phyloP scores from a whole-genome alignment of 2,329 filamentous ascomycete species.

The Colletotrichum lupini region DNA sequence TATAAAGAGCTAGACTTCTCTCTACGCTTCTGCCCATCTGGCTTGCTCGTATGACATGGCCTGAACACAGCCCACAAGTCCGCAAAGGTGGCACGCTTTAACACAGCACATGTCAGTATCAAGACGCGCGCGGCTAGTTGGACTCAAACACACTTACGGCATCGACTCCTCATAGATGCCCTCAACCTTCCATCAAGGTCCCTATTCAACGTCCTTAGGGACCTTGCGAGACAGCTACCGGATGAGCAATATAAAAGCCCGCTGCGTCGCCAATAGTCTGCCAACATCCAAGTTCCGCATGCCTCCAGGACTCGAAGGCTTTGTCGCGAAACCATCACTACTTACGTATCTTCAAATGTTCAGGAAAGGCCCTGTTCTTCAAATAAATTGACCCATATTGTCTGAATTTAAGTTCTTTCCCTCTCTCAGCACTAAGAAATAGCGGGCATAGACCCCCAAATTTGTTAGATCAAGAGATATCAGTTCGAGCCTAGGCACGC shows the following conservation, averaged over 20 bases:
- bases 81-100: too few species aligned
- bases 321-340: neutral
- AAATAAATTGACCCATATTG: neutral
- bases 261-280: neutral
- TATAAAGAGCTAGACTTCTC: too few species aligned
- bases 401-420: neutral
- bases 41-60: too few species aligned
- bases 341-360: neutral
- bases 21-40: too few species aligned
- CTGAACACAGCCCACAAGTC: too few species aligned
- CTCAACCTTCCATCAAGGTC: neutral
- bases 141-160: too few species aligned
- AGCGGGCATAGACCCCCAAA: neutral
- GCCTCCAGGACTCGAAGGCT: neutral
- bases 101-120: too few species aligned
- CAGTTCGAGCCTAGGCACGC: constrained; percentile 12
- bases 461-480: neutral
- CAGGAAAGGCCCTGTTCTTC: neutral
- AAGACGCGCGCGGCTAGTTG: too few species aligned
- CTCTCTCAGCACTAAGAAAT: neutral
- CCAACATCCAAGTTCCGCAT: too few species aligned
- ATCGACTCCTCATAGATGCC: too few species aligned
- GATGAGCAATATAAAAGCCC: neutral
- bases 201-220: neutral
- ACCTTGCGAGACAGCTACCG: neutral